Evolutionary conservation across 2,329 filamentous ascomycete species (phyloP).

Genomic region (Lachnellula cervina): DNA sequence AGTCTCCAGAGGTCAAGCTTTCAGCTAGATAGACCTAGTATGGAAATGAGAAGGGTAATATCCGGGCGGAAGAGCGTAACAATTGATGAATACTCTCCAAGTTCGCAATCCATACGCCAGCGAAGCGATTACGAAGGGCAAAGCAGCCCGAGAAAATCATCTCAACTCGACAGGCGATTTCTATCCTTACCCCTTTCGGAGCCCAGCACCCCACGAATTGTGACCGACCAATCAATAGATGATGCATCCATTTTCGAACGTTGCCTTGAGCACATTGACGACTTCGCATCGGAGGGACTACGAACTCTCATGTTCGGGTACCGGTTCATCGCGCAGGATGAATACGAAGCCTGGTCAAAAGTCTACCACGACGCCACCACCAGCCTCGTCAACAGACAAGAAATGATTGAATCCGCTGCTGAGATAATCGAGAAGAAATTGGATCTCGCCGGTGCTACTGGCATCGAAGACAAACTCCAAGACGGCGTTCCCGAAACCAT

Average conservation of each 20-base stretch:
- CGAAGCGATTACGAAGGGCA: background rate
- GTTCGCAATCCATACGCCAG: too few species aligned
- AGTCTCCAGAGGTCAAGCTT: constrained; percentile 10
- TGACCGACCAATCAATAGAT: constrained; percentile 35
- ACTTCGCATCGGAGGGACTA: constrained; percentile 81
- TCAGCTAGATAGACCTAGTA: constrained; percentile 42
- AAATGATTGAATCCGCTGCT: constrained; percentile 71
- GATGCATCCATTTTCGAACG: constrained; percentile 55
- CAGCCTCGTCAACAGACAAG: constrained; percentile 72
- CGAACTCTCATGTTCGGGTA: constrained; percentile 82
- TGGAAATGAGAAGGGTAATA: constrained; percentile 43
- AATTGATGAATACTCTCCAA: background rate
- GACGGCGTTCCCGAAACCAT: constrained; percentile 55
- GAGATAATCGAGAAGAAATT: constrained; percentile 77
- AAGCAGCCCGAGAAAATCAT: background rate
- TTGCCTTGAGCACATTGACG: constrained; percentile 83
- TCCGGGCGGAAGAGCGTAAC: background rate
- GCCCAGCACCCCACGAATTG: constrained; percentile 33
- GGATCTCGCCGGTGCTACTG: constrained; percentile 82
- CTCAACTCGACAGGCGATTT: background rate
- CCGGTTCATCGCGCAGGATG: constrained; percentile 66
- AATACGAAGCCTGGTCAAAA: constrained; percentile 73
- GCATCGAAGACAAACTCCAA: constrained; percentile 91
- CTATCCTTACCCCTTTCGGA: constrained; percentile 35
- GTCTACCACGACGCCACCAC: constrained; percentile 76